Evolutionary conservation across 2,329 filamentous ascomycete species (phyloP).

Genomic region (Biscogniauxia marginata): DNA sequence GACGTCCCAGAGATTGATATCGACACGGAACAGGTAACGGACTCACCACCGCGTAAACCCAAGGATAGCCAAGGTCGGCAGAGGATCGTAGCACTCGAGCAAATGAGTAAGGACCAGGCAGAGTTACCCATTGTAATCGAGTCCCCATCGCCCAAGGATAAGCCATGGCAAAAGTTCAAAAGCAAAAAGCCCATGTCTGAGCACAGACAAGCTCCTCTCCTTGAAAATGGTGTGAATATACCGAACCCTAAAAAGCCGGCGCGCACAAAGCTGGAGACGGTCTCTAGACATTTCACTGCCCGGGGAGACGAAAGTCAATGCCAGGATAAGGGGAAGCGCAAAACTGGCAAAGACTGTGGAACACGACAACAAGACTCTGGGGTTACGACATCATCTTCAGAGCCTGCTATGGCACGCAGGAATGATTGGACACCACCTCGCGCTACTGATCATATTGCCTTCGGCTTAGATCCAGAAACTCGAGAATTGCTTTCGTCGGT

Average conservation of each 20-base stretch:
- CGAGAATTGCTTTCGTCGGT: constrained; percentile 33
- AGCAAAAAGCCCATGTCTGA: constrained; percentile 11
- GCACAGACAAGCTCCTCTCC: constrained; percentile 6
- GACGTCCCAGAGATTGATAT: constrained; percentile 33
- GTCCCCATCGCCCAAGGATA: constrained; percentile 29
- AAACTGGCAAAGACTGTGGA: not conserved
- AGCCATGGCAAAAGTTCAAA: constrained; percentile 39
- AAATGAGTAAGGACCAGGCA: constrained; percentile 11
- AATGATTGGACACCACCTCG: constrained; percentile 68
- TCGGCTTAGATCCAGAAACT: constrained; percentile 32
- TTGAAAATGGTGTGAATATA: constrained; percentile 17
- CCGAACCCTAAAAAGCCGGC: constrained; percentile 21
- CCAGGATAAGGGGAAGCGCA: constrained; percentile 5
- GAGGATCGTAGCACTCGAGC: constrained; percentile 9
- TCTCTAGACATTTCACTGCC: constrained; percentile 28
- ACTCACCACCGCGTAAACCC: constrained; percentile 22
- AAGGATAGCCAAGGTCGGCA: constrained; percentile 14
- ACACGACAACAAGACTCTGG: not conserved
- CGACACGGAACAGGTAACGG: constrained; percentile 27
- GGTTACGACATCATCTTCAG: constrained; percentile 17
- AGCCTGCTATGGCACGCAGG: constrained; percentile 54
- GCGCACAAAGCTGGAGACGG: constrained; percentile 28
- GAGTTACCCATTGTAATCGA: constrained; percentile 15
- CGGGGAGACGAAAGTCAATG: constrained; percentile 8
- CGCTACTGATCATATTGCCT: constrained; percentile 33